Evolutionary conservation across 2,329 filamentous ascomycete species (phyloP), one percentile per base, ranked within the genome.

Genomic region (Aspergillus sp.): DNA sequence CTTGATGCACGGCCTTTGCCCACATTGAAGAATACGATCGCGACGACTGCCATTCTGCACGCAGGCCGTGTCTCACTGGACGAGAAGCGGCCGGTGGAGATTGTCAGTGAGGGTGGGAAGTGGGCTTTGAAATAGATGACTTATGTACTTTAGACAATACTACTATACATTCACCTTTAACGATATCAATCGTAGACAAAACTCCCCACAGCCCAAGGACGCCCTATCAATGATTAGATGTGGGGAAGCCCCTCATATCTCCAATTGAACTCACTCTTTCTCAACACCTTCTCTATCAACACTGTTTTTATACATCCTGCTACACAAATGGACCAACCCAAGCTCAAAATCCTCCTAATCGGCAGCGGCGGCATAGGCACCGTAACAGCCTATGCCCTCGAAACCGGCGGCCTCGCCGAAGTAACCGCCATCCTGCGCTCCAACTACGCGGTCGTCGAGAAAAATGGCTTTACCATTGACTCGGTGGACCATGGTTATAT

Each of bases 11-110:
- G 90, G 60, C 85, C 86, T 0, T 69, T 96, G 54, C 90, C 90
- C 1, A 96, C 91, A 9, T 71, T 96, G 57, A 82, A 78, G 65
- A 96, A 96, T 67, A 96, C 90, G 0, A 84, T 95, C 59, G 88
- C 88, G 12, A 96, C 90, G 0, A 94, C 89, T 7, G 90, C 90
- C 0, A 95, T 96, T 54, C 74, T 96, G 48, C 86, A 96, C 69
- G 90, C 90, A 1, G 90, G 91, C 0, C 76, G 90, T 55, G 78
- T 83, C 62, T 91, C 87, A 65, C 78, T 96, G 60, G 90, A 96
- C 65, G 88, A 95, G 76, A 79, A 80, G 48, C 76, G 90, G 48
- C 80, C 88, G 50, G 80, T 96, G 23, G 82, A 82, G 65, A 94
- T 96, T 56, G 53, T 66, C 12, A 62, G 55, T n/a, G 62, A 62